These are phyloP conservation scores for Teunomyces pallodes DNA, from an alignment of 805 yeast genomes.

Conservation along the genomic window DNA sequence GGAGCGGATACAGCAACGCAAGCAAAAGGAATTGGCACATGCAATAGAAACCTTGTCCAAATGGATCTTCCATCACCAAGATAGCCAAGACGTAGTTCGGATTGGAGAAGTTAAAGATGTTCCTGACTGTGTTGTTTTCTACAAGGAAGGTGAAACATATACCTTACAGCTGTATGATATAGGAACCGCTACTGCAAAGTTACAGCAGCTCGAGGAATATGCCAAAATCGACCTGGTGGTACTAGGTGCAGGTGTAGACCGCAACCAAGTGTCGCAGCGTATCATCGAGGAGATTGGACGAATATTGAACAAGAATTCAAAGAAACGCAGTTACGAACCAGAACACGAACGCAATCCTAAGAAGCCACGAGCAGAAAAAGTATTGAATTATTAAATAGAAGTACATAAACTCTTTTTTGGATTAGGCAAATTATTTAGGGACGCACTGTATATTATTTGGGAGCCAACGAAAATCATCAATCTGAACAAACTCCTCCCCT, in stretches of 20 bases:
- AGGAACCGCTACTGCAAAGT: neutral
- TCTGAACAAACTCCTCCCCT: neutral
- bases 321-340: conserved; percentile 6
- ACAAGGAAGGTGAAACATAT: neutral
- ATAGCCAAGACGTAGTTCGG: conserved; percentile 4
- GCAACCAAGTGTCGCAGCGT: neutral
- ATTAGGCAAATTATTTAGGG: neutral
- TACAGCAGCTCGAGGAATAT: neutral
- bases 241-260: neutral
- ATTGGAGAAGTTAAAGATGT: neutral
- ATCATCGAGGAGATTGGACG: conserved; percentile 1
- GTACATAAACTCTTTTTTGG: neutral
- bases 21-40: conserved; percentile 12
- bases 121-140: neutral
- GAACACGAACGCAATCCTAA: conserved; percentile 4
- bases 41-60: conserved; percentile 11
- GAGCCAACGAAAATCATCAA: neutral
- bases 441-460: neutral
- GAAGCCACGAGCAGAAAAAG: conserved; percentile 5
- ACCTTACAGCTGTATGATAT: conserved; percentile 1
- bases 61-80: conserved; percentile 13
- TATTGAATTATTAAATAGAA: conserved; percentile 4
- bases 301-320: neutral
- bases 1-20: neutral
- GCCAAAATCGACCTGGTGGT: neutral